Evolutionary conservation across 2,329 filamentous ascomycete genomes (phyloP).

Genomic region (Didymella sp.): DNA sequence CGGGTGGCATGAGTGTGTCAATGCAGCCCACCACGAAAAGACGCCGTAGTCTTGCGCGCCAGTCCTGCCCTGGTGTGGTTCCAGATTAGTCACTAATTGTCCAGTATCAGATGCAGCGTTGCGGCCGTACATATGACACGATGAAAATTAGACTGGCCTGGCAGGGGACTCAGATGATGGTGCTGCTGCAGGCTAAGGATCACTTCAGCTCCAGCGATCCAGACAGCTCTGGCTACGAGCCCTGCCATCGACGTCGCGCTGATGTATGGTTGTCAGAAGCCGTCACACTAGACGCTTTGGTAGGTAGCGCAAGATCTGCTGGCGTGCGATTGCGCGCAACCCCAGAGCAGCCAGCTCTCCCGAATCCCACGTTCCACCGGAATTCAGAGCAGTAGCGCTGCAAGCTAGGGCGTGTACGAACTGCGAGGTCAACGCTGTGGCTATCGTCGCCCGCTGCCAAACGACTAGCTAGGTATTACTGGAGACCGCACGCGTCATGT

Average conservation of each 20-base stretch:
- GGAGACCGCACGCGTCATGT: slow-evolving; percentile 17
- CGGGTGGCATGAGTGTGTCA: slow-evolving; percentile 29
- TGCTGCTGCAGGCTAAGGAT: slow-evolving; percentile 7
- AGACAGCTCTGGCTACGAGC: slow-evolving; percentile 5
- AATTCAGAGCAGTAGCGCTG: slow-evolving; percentile 5
- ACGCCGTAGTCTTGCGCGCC: slow-evolving; percentile 17
- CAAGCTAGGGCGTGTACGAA: slow-evolving; percentile 5
- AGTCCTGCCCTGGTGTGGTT: slow-evolving; percentile 19
- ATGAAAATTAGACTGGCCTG: slow-evolving; percentile 3
- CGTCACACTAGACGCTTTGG: slow-evolving; percentile 2
- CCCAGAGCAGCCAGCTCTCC: slow-evolving; percentile 23
- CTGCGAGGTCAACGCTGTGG: slow-evolving; percentile 12
- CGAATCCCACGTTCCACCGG: slow-evolving; percentile 27
- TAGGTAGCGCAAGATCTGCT: slow-evolving; percentile 17
- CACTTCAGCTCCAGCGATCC: slow-evolving; percentile 3
- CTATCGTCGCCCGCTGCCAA: slow-evolving; percentile 13
- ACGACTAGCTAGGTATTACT: slow-evolving; percentile 7
- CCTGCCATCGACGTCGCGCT: not conserved
- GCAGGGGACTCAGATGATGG: slow-evolving; percentile 1
- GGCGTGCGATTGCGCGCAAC: slow-evolving; percentile 21
- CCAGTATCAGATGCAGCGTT: slow-evolving; percentile 12
- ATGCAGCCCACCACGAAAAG: slow-evolving; percentile 22
- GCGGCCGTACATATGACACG: slow-evolving; percentile 4
- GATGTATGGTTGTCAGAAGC: slow-evolving; percentile 8
- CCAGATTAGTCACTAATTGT: slow-evolving; percentile 7